Percentiles rank a stretch among this genome's conserved stretches.
Conservation (phyloP, 768 basidiomycete genomes). For the Punctularia strigosozonata region DNA sequence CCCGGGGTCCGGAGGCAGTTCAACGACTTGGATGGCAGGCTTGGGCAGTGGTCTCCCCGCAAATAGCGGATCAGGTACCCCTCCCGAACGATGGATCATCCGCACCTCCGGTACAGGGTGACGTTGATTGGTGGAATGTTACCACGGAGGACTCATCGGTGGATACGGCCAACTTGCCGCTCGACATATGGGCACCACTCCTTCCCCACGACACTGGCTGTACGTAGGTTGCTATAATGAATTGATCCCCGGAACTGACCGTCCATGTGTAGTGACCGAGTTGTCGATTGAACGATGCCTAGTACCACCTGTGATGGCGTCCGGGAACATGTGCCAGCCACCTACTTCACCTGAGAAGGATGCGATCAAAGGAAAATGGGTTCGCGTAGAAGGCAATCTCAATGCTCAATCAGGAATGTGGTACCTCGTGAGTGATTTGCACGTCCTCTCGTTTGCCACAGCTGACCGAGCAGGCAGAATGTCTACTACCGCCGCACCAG, state of each 20-base stretch:
- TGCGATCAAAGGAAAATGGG: slow-evolving; percentile 79
- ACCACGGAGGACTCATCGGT: slow-evolving; percentile 25
- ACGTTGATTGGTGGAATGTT: slow-evolving; percentile 64
- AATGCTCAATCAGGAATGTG: slow-evolving; percentile 52
- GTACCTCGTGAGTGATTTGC: slow-evolving; percentile 38
- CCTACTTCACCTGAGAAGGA: slow-evolving; percentile 59
- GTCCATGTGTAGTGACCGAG: slow-evolving; percentile 53
- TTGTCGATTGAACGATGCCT: slow-evolving; percentile 62
- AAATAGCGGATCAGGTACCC: slow-evolving; percentile 1
- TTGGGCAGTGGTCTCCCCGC: slow-evolving; percentile 57
- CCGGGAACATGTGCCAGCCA: slow-evolving; percentile 59
- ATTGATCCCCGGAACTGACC: background rate
- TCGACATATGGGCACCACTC: slow-evolving; percentile 72
- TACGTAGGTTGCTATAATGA: slow-evolving; percentile 24
- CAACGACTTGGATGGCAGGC: slow-evolving; percentile 84
- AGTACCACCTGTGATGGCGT: slow-evolving; percentile 43
- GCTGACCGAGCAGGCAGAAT: too few species aligned
- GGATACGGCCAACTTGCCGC: slow-evolving; percentile 60
- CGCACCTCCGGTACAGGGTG: slow-evolving; percentile 11
- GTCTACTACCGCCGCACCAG: slow-evolving; percentile 82
- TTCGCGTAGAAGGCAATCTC: slow-evolving; percentile 72
- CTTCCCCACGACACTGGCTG: slow-evolving; percentile 66
- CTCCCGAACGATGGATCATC: slow-evolving; percentile 5
- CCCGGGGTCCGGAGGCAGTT: slow-evolving; percentile 52
- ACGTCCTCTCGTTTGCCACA: too few species aligned